A percentile compares a stretch with the other conserved stretches of the same genome.
Conservation (phyloP, 306 rosid genomes). For the Pueraria montana region DNA sequence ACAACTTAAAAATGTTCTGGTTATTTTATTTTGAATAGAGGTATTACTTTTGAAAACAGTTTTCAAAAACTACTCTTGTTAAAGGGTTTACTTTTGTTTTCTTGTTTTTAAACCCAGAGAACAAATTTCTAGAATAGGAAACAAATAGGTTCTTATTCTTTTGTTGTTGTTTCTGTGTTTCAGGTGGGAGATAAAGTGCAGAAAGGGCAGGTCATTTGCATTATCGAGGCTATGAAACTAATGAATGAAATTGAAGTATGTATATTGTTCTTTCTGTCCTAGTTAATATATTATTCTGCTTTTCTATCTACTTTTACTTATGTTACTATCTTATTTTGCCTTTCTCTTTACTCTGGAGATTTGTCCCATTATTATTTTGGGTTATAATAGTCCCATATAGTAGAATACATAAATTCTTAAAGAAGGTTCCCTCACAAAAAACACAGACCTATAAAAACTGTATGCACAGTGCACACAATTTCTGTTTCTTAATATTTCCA, state of each 20-base stretch:
- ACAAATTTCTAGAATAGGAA: neutral
- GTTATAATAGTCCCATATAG: neutral
- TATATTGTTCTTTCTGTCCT: constrained; percentile 25
- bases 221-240: constrained; percentile 96
- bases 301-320: constrained; percentile 4
- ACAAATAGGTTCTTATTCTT: constrained; percentile 1
- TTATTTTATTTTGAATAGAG: neutral
- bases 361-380: constrained; percentile 4
- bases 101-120: neutral
- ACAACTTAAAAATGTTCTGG: neutral
- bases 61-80: too few relatives aligned
- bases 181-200: constrained; percentile 97
- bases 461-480: neutral
- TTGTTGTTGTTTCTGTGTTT: constrained; percentile 58
- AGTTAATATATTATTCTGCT: constrained; percentile 8
- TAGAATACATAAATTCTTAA: constrained; percentile 2
- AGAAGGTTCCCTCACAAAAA: neutral
- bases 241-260: constrained; percentile 97
- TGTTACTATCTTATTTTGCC: neutral
- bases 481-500: constrained; percentile 16
- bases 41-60: neutral
- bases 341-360: constrained; percentile 8
- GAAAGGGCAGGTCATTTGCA: constrained; percentile 91
- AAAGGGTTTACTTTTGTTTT: too few relatives aligned
- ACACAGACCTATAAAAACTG: neutral